Conservation (phyloP, 352 stramenopile genomes). For the Phytophthora constricta region DNA sequence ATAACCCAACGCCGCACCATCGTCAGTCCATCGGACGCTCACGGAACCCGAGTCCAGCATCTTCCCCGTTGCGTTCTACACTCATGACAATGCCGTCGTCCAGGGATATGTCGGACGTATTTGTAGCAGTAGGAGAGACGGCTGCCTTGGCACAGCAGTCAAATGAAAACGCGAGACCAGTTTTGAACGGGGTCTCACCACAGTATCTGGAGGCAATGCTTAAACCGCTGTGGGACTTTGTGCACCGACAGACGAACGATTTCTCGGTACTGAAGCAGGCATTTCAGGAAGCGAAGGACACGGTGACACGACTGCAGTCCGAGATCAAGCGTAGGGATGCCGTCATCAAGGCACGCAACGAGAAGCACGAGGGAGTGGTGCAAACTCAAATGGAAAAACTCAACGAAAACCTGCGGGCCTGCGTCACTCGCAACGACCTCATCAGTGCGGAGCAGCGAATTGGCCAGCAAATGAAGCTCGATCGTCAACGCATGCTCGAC, state of each 20-base stretch:
- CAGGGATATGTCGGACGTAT: slow-evolving; percentile 34
- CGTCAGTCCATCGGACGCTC: slow-evolving; percentile 52
- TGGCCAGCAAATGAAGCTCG: slow-evolving; percentile 74
- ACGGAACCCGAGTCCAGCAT: slow-evolving; percentile 19
- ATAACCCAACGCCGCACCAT: slow-evolving; percentile 63
- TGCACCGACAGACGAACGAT: slow-evolving; percentile 82
- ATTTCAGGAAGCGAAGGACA: slow-evolving; percentile 81
- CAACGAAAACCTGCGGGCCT: slow-evolving; percentile 74
- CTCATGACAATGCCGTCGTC: slow-evolving; percentile 26
- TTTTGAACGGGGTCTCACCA: slow-evolving; percentile 11
- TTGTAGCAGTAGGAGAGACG: slow-evolving; percentile 28
- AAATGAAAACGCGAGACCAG: background rate
- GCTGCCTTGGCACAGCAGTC: slow-evolving; percentile 22
- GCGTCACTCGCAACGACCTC: slow-evolving; percentile 80
- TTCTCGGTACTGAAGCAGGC: slow-evolving; percentile 63
- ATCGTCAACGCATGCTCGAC: slow-evolving; percentile 60
- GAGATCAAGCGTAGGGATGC: slow-evolving; percentile 87
- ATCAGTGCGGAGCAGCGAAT: slow-evolving; percentile 80
- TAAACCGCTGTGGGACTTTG: slow-evolving; percentile 78
- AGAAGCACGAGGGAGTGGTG: slow-evolving; percentile 74
- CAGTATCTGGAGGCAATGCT: slow-evolving; percentile 47
- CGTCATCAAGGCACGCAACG: slow-evolving; percentile 77
- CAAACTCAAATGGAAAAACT: slow-evolving; percentile 83
- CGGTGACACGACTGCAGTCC: slow-evolving; percentile 66
- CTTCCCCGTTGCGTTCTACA: slow-evolving; percentile 8